Conservation (phyloP, 2,329 filamentous ascomycete species). For the Monilinia vaccinii-corymbosi region DNA sequence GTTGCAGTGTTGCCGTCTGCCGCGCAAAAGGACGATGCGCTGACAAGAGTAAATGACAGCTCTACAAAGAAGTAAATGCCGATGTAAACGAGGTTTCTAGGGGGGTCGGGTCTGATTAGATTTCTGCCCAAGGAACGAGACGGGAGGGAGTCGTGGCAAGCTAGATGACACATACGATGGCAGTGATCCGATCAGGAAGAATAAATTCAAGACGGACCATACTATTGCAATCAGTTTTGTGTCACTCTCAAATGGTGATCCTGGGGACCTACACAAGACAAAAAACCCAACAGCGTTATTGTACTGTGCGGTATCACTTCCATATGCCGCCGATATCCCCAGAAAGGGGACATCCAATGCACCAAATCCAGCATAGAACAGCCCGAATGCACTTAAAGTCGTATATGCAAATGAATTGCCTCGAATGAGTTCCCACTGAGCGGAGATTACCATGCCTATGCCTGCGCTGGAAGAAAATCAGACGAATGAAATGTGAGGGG, state of each 20-base stretch:
- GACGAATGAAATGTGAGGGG: not conserved
- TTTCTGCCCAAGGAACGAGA: not conserved
- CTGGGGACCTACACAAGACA: not conserved
- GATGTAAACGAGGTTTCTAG: slow-evolving; percentile 37
- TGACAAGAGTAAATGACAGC: slow-evolving; percentile 35
- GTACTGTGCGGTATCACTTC: not conserved
- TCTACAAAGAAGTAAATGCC: slow-evolving; percentile 40
- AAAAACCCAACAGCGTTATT: not conserved
- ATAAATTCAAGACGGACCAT: not conserved
- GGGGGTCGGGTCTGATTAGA: not conserved
- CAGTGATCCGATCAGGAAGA: slow-evolving; percentile 37
- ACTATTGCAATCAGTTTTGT: not conserved
- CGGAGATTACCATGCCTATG: slow-evolving; percentile 43
- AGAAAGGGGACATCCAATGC: slow-evolving; percentile 39
- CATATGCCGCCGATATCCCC: slow-evolving; percentile 30
- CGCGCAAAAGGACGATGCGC: slow-evolving; percentile 36
- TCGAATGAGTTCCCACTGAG: slow-evolving; percentile 45
- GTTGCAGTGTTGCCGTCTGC: slow-evolving; percentile 34
- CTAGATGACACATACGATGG: slow-evolving; percentile 21
- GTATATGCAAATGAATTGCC: slow-evolving; percentile 47
- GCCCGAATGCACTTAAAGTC: slow-evolving; percentile 43
- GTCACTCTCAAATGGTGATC: not conserved
- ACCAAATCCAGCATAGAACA: slow-evolving; percentile 43
- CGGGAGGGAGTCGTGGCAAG: too few relatives aligned
- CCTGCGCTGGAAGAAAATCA: slow-evolving; percentile 33